Conservation (phyloP, 345 rosid genomes). For the Ailanthus altissimus region DNA sequence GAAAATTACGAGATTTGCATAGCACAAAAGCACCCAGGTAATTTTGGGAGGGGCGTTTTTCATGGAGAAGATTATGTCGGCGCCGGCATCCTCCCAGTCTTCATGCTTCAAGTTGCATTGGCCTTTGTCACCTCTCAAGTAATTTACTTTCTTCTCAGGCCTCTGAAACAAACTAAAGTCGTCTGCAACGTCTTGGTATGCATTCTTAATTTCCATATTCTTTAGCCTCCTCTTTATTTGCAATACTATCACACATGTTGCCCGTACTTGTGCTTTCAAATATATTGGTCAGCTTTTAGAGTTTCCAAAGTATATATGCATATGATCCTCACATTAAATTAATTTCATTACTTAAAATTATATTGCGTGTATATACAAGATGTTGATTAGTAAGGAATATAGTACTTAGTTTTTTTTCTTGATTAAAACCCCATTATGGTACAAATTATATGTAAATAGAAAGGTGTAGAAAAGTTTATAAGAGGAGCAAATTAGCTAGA, state of each 20-base stretch:
- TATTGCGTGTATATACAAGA: too few species aligned
- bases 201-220: neutral
- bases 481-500: too few species aligned
- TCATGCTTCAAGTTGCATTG: slow-evolving; percentile 26
- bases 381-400: too few species aligned
- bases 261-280: neutral
- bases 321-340: too few species aligned
- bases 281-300: neutral
- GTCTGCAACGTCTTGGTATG: slow-evolving; percentile 38
- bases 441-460: too few species aligned
- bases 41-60: neutral
- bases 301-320: neutral
- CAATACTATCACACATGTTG: neutral
- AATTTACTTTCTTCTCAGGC: slow-evolving; percentile 31
- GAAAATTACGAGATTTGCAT: neutral
- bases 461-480: too few species aligned
- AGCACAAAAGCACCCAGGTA: neutral
- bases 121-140: neutral
- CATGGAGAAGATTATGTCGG: slow-evolving; percentile 14
- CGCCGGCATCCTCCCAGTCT: neutral
- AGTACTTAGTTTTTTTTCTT: too few species aligned
- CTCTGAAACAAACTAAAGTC: slow-evolving; percentile 29
- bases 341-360: too few species aligned
- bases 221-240: neutral
- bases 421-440: too few species aligned